Evolutionary conservation across 2,329 filamentous ascomycete genomes (phyloP), one percentile per base, ranked within the genome.

Genomic region (Colletotrichum viniferum): DNA sequence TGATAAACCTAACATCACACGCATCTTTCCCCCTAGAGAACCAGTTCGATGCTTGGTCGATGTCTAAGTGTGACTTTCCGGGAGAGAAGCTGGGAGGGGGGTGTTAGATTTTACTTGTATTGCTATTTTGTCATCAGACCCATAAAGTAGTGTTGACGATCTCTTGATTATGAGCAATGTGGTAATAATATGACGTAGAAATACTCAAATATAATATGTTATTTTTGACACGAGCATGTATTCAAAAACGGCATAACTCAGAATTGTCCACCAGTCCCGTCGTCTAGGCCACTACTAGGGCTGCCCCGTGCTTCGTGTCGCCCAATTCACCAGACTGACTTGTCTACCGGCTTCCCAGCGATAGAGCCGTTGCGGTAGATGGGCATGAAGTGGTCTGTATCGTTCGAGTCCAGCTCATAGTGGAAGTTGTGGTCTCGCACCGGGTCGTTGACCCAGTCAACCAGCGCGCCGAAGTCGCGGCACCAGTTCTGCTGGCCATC

Each of bases 401-500:
- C 55, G 1, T 58, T 58, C 55, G 55, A 24, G 9, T 58, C 55
- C 0, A 58, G 24, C 7, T 58, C 55, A 0, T 58, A 58, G 55
- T 58, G 55, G 55, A 58, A 58, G 28, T 58, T 58, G 55, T 58
- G 55, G 2, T 58, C 55, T 0, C 55, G 32, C 18, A 58, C 55
- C 55, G 55, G 55, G 55, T 58, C 55, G 13, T 58, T 62, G 8
- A 62, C 58, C 58, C 58, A 62, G n/a, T 62, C 58, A 0, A 62
- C 58, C 58, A 62, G 28, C 0, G 58, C 58, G 26, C 30, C 13
- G 58, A 62, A 64, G 61, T 64, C 61, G 61, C 61, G 30, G 34
- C 61, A 64, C 61, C 61, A 64, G 32, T 38, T 64, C 61, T 64
- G 61, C 7, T 64, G 61, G 0, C 61, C 61, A 26, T 64, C 61